Evolutionary conservation across 2,329 filamentous ascomycete species (phyloP).

Genomic region (Neonectria punicea): DNA sequence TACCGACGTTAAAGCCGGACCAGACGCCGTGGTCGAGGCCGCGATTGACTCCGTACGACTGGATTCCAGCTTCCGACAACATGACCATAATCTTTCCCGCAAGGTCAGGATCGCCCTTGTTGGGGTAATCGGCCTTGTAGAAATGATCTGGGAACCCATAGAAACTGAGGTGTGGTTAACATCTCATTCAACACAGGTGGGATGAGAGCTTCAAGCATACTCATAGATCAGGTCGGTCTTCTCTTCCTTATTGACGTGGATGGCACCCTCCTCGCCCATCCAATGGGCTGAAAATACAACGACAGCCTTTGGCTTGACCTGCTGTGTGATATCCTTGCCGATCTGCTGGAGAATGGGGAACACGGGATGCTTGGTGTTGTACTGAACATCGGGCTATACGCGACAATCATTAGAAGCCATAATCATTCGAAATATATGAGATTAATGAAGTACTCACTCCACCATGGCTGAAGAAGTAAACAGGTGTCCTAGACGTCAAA

Average conservation of each 20-base stretch:
- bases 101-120: slow-evolving; percentile 68
- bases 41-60: slow-evolving; percentile 67
- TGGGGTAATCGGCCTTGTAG: slow-evolving; percentile 74
- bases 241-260: slow-evolving; percentile 74
- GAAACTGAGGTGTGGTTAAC: slow-evolving; percentile 58
- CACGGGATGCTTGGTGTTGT: slow-evolving; percentile 74
- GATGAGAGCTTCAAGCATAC: slow-evolving; percentile 46
- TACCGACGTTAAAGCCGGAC: slow-evolving; percentile 68
- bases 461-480: slow-evolving; percentile 63
- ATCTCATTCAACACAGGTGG: background rate
- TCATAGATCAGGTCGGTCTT: slow-evolving; percentile 77
- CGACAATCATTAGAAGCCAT: background rate
- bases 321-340: slow-evolving; percentile 75
- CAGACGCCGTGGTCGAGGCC: slow-evolving; percentile 83
- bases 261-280: slow-evolving; percentile 66
- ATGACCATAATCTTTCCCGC: slow-evolving; percentile 67
- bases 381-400: slow-evolving; percentile 71
- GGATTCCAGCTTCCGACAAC: slow-evolving; percentile 67
- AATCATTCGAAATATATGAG: background rate
- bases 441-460: slow-evolving; percentile 51
- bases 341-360: slow-evolving; percentile 72
- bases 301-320: slow-evolving; percentile 76
- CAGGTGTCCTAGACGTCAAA: slow-evolving; percentile 46
- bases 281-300: slow-evolving; percentile 84
- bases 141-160: slow-evolving; percentile 77